Percentiles rank a stretch among this genome's conserved stretches.
These are phyloP conservation scores for Wickerhamiella hasegawae DNA, from an alignment of 805 yeast species.

Conservation along the genomic window DNA sequence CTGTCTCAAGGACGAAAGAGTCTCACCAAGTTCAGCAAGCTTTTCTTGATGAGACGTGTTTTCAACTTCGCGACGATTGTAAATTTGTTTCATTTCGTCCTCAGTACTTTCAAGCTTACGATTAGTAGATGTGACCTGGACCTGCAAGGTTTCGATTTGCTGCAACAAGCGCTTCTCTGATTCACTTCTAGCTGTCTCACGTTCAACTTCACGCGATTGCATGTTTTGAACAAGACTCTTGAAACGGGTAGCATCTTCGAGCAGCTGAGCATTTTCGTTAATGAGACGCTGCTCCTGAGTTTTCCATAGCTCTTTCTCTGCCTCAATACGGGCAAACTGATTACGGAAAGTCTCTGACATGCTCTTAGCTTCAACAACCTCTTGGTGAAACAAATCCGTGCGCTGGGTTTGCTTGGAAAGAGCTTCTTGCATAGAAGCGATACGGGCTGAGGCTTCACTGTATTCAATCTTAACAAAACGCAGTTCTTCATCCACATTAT, in stretches of 20 bases:
- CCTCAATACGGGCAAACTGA: constrained; percentile 31
- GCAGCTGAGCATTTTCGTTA: constrained; percentile 26
- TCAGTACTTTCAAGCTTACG: constrained; percentile 31
- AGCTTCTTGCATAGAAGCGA: constrained; percentile 2
- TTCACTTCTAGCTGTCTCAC: constrained; percentile 38
- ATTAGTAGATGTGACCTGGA: constrained; percentile 29
- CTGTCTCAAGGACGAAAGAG: background rate
- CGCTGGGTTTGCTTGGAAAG: background rate
- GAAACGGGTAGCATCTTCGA: background rate
- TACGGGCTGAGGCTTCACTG: too few relatives aligned
- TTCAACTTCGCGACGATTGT: constrained; percentile 42
- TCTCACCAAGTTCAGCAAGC: constrained; percentile 31
- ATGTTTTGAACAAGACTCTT: background rate
- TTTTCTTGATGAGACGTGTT: constrained; percentile 42
- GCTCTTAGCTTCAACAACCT: background rate
- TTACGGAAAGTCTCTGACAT: constrained; percentile 28
- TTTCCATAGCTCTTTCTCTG: constrained; percentile 39
- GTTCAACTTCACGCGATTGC: constrained; percentile 25
- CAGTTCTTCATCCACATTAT: constrained; percentile 26
- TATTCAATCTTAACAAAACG: constrained; percentile 21
- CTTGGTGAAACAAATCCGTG: background rate
- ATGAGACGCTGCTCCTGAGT: constrained; percentile 34
- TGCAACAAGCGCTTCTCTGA: constrained; percentile 32
- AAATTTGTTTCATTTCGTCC: constrained; percentile 35
- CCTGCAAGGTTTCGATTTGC: constrained; percentile 35